Base-by-base conservation (phyloP, 2,329 filamentous ascomycete species). In the Apiospora pterosperma region DNA sequence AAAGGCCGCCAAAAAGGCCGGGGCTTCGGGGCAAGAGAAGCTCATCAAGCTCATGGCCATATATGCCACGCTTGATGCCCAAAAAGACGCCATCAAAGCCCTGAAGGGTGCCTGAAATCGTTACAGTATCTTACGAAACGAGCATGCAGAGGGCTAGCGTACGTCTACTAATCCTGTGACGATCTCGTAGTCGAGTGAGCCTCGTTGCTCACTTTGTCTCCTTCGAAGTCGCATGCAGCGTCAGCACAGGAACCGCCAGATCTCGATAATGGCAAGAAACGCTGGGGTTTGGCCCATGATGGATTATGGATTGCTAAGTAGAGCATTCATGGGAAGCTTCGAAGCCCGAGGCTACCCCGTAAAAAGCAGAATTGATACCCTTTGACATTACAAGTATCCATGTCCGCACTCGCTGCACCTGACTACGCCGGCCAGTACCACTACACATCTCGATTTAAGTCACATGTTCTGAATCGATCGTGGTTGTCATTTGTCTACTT, bases 51-150 rank as follows among this genome's bases (percentile, higher is more conserved):
- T 85, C 39, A 76, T 88, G 67, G 79, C 78, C 0, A 76, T 88
- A 28, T 88, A 88, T 69, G 78, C 82, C n/a, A 70, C 78, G 2
- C 72, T 88, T 2, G 81, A 82, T 55, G 84, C 85, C 16, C 81
- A 85, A 65, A 74, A 74, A 5, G 86, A 88, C 48, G 84, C 83
- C 1, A 75, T 88, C 52, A 84, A 82, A 67, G 73, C 78, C 1
- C 73, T 88, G 28, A 83, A 80, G 71, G 77, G 73, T 72, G 77
- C 41, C 36, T 73, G 55, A 72, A n/a, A 25, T 31, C 14, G 48
- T 19, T 34, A n/a, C 25, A n/a, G 7, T 3, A 55, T 34, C 25
- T 1, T 3, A 10, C 19, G 11, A 4, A 2, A 23, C 12, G 11
- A 16, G 12, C 36, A 16, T 19, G 14, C 36, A 38, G 36, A 38